Base-by-base conservation (phyloP, 108 stramenopile species). In the Cyclotella cryptica region DNA sequence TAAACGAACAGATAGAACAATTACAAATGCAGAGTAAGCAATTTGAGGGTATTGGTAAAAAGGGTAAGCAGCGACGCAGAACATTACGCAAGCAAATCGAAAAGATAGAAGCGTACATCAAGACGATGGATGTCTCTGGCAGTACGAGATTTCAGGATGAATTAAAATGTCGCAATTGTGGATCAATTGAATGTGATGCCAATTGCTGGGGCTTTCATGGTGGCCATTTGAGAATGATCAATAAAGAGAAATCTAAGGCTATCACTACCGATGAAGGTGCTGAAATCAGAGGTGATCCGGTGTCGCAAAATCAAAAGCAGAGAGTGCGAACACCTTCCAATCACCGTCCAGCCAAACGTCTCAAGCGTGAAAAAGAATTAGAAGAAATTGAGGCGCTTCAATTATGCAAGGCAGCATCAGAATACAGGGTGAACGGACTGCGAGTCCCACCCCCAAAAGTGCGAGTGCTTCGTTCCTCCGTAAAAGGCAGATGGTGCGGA, bases 141-240 rank as follows among this genome's bases (percentile, higher is more conserved):
- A 69, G 24, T 17, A 21, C n/a, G 1, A 30, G 28, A 14, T 52
- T 15, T 61, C 18, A 49, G 24, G 18, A 27, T 39, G 52, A 28
- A 45, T 12, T 69, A 14, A 69, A 79, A 39, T 92, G 93, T 77
- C 88, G 94, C 14, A 90, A 86, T 73, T 95, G 94, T 79, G 88
- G 88, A 10, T 83, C 88, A 24, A 18, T 65, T 9, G 69, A 60
- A 14, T 95, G 94, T 66, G 66, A 78, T 30, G 87, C 88, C 41
- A 69, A 78, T 24, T 95, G 94, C 63, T 95, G 94, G 94, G 94
- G 94, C 26, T 93, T 90, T 75, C 88, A 91, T 78, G 87, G 92
- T n/a, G 94, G 63, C 79, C 87, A 78, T 59, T 85, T 35, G 22
- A 71, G 74, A 65, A 88, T 77, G 87, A 74, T 72, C 73, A 86